phyloP scores from a whole-genome alignment of 768 basidiomycete genomes.

The Tephrocybe sp. region DNA sequence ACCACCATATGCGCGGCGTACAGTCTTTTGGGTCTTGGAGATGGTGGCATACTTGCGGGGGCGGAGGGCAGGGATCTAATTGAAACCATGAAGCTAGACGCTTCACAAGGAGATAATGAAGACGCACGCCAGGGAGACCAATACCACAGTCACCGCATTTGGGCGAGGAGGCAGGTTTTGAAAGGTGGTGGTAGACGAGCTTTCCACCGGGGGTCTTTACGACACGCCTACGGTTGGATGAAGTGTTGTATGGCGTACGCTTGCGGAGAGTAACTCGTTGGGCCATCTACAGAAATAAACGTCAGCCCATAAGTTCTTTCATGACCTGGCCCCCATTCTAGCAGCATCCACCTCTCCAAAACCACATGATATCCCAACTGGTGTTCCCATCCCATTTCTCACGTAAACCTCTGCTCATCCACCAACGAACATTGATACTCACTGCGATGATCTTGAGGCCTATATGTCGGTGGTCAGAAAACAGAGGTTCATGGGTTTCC shows the following conservation, averaged over 20 bases:
- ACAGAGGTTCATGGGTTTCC: conserved; percentile 3
- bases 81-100: neutral
- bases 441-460: conserved; percentile 26
- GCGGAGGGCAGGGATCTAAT: conserved; percentile 89
- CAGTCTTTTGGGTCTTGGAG: conserved; percentile 97
- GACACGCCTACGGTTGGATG: conserved; percentile 90
- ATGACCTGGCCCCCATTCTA: neutral
- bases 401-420: neutral
- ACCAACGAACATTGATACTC: conserved; percentile 21
- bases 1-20: conserved; percentile 94
- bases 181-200: conserved; percentile 96
- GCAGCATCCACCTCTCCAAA: neutral
- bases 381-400: too few species aligned
- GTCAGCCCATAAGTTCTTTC: conserved; percentile 3
- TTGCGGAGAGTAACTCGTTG: conserved; percentile 99
- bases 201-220: conserved; percentile 99
- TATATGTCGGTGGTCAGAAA: conserved; percentile 2
- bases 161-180: conserved; percentile 88
- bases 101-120: neutral
- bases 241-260: conserved; percentile 97
- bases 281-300: conserved; percentile 58
- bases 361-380: neutral
- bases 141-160: conserved; percentile 99
- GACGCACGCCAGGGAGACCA: conserved; percentile 88
- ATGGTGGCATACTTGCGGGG: conserved; percentile 94